Base-by-base conservation (phyloP, 176 grass and related monocot species). In the Eragrostis curvula region DNA sequence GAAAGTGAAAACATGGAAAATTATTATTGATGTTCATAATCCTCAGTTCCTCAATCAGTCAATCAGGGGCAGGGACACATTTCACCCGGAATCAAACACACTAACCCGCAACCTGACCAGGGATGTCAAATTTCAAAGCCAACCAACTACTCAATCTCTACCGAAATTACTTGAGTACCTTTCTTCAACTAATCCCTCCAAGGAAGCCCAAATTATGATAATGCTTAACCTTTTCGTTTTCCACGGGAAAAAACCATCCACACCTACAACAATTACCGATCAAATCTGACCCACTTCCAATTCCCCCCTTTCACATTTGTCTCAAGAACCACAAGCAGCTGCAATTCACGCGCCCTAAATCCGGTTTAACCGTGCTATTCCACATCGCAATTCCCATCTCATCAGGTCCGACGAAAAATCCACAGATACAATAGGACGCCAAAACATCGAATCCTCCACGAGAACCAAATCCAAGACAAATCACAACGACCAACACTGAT, bases 21-120 rank as follows among this genome's bases (percentile, higher is more conserved):
- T 78, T 48, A 73, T 1, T 86, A 68, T 42, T 47, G n/a, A 13
- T 78, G 42, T 82, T 49, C 78, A 30, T 42, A 25, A 77, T 67
- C 30, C 66, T 17, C 43, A 23, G 39, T 49, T 14, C 11, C 64
- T 45, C 46, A 69, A 78, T 29, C 25, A 89, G 21, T 70, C 20
- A 70, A 7, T 5, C 21, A 24, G 20, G 36, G 7, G 61, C n/a
- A 7, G 2, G 59, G 51, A 55, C 13, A 63, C 9, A 79, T 17
- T 78, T 70, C 43, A 51, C 30, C 13, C 9, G 0, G 18, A 75
- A 64, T 25, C 46, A 62, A 81, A 59, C 45, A 42, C 4, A 32
- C 18, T 52, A 0, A 0, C 11, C 15, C 21, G 51, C 8, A 29
- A 57, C 27, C 1, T 57, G 68, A 43, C 15, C 12, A 5, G 29